Percentiles rank a stretch among this genome's conserved stretches.
These are phyloP conservation scores for Colletotrichum australisinense DNA, from an alignment of 2,329 filamentous ascomycete species.

Conservation along the genomic window DNA sequence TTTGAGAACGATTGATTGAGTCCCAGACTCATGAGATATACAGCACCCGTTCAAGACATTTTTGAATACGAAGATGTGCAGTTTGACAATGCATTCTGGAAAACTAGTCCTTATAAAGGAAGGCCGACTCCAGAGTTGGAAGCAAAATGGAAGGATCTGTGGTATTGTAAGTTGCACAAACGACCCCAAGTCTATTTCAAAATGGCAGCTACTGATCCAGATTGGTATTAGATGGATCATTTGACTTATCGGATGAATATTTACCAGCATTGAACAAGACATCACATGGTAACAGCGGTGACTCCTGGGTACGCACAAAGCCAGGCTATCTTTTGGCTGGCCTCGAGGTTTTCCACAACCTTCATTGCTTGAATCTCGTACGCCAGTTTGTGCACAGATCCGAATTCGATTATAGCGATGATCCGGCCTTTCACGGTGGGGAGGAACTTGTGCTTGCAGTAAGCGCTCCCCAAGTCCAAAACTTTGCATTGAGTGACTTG, in stretches of 20 bases:
- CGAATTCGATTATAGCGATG: slow-evolving; percentile 18
- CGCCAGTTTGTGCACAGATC: slow-evolving; percentile 38
- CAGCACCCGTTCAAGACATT: background rate
- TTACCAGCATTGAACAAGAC: slow-evolving; percentile 17
- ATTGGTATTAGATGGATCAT: slow-evolving; percentile 12
- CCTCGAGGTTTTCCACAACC: slow-evolving; percentile 67
- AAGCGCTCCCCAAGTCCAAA: background rate
- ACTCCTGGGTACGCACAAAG: slow-evolving; percentile 12
- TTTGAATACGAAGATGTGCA: slow-evolving; percentile 23
- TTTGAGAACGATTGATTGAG: background rate
- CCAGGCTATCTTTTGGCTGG: slow-evolving; percentile 43
- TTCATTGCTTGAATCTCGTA: slow-evolving; percentile 61
- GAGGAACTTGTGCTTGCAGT: slow-evolving; percentile 22
- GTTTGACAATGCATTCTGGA: slow-evolving; percentile 24
- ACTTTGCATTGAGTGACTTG: background rate
- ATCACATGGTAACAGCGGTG: background rate
- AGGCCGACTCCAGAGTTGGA: slow-evolving; percentile 22
- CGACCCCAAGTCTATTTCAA: background rate
- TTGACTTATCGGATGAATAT: slow-evolving; percentile 14
- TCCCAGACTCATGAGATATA: background rate
- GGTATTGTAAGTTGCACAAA: slow-evolving; percentile 11
- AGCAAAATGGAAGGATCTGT: slow-evolving; percentile 17
- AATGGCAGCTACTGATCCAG: background rate
- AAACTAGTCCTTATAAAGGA: slow-evolving; percentile 24
- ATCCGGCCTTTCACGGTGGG: slow-evolving; percentile 18